Base-by-base conservation (phyloP, 805 yeast species). In the Barnettozyma wickerhamii region DNA sequence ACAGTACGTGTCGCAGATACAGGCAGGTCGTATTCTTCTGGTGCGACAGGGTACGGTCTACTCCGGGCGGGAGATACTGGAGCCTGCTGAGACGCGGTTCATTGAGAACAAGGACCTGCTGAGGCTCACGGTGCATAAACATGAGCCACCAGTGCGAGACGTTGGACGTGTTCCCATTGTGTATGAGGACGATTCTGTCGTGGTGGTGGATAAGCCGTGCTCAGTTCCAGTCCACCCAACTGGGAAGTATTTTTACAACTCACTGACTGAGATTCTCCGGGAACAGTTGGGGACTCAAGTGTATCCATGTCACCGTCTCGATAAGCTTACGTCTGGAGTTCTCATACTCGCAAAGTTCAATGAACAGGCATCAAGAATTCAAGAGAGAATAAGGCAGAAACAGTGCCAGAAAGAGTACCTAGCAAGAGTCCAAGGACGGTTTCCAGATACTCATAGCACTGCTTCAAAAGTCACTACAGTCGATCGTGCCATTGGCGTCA, bases 151-250 rank as follows among this genome's bases (percentile, higher is more conserved):
- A 4, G 37, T 46, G 3, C 4, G 39, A 7, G 21, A 19, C 13
- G 19, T 21, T 6, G 38, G 63, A 81, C 29, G 18, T 14, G 35
- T 38, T 20, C 30, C 29, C 4, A 17, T 40, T 12, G 68, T 58
- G 83, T 85, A 53, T 78, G 83, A 51, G 10, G 20, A 41, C 57
- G 86, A 81, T 5, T 74, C 81, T 35, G 58, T 88, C 12, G 68
- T 93, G 7, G 95, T 85, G 2, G 81, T 93, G 9, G 95, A 91
- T 58, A 93, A 93, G 50, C 99, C 99, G 0, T 75, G 91, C 5
- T 96, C 98, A 0, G 72, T 91, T 1, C 97, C 99, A 0, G 95
- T 87, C 0, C 99, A 93, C 58, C 98, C 99, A 3, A 84, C 97
- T 0, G 99, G 99, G 0, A 65, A 89, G 46, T 79, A 81, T 69